Base-by-base conservation (phyloP, 2,329 filamentous ascomycete species). In the Hymenoscyphus albidus region DNA sequence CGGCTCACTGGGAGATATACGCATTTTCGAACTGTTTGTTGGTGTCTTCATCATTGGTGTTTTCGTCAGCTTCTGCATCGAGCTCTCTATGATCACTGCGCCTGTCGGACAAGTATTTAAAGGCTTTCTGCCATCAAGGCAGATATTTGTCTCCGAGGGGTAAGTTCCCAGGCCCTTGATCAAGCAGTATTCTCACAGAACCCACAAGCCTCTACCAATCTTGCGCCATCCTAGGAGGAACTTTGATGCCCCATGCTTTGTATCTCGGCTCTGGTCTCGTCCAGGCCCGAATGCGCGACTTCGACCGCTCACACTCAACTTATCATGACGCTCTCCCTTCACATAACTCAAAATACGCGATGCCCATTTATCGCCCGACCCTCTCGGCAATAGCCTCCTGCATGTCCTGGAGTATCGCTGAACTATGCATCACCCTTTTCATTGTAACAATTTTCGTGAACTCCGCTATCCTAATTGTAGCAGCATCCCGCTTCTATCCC, bases 371-470 rank as follows among this genome's bases (percentile, higher is more conserved):
- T 75, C 79, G 85, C 3, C 91, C 91, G 1, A 90, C 89, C 0
- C 80, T 90, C 2, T 78, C 82, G 3, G 89, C 91, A 14, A 91
- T 94, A 68, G 82, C 82, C 16, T 83, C 87, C 68, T 93, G 88
- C 66, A 82, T 93, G 72, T 88, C 85, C 64, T 90, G 90, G 74
- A 90, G 88, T 1, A 87, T 90, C 62, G 78, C 83, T 27, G 91
- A 94, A 74, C 79, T 93, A 7, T 80, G 84, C 14, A 73, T 92
- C 16, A 89, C 88, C 0, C 86, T 94, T 27, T 91, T 92, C 74
- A 90, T 89, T 0, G 92, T 93, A 73, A 91, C 91, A 0, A 82
- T 93, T 4, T 94, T 94, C 73, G 88, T 94, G 72, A 95, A 94
- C 78, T 90, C 87, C 59, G 83, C 91, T 48, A 93, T 94, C 71